phyloP scores from a whole-genome alignment of 805 yeast genomes.

The Saturnispora zaruensis region DNA sequence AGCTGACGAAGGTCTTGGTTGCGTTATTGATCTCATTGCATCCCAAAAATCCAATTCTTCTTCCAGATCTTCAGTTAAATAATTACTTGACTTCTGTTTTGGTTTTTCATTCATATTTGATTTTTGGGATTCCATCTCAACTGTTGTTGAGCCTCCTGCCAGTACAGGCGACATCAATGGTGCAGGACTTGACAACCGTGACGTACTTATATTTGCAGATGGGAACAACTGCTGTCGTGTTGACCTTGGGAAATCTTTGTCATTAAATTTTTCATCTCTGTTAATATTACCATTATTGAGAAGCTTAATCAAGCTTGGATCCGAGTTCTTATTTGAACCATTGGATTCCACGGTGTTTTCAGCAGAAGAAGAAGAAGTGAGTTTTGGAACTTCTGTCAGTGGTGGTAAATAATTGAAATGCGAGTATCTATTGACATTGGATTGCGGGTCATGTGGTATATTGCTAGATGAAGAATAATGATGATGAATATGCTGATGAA shows the following conservation, averaged over 20 bases:
- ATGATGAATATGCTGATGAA: slow-evolving; percentile 83
- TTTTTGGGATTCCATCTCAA: not conserved
- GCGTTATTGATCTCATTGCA: slow-evolving; percentile 50
- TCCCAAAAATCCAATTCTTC: slow-evolving; percentile 70
- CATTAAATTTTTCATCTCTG: not conserved
- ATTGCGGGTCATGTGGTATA: slow-evolving; percentile 37
- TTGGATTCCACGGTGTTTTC: slow-evolving; percentile 23
- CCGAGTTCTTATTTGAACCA: slow-evolving; percentile 20
- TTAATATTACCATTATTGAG: slow-evolving; percentile 27
- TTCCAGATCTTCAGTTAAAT: slow-evolving; percentile 40
- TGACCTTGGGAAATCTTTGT: slow-evolving; percentile 1
- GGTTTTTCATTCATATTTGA: not conserved
- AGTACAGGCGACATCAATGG: slow-evolving; percentile 2
- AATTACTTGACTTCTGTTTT: slow-evolving; percentile 8
- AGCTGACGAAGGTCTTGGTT: slow-evolving; percentile 24
- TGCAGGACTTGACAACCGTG: slow-evolving; percentile 3
- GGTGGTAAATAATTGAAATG: slow-evolving; percentile 75
- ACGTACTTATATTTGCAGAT: slow-evolving; percentile 3
- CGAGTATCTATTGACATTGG: slow-evolving; percentile 48
- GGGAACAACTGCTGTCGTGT: slow-evolving; percentile 13
- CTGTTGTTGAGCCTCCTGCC: not conserved
- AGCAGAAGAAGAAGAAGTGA: slow-evolving; percentile 50
- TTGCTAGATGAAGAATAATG: slow-evolving; percentile 48
- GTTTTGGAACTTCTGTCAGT: slow-evolving; percentile 58
- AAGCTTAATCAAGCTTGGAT: slow-evolving; percentile 37